These are phyloP conservation scores for Pestalotiopsis sp. DNA, from an alignment of 2,329 filamentous ascomycete species.

Conservation along the genomic window DNA sequence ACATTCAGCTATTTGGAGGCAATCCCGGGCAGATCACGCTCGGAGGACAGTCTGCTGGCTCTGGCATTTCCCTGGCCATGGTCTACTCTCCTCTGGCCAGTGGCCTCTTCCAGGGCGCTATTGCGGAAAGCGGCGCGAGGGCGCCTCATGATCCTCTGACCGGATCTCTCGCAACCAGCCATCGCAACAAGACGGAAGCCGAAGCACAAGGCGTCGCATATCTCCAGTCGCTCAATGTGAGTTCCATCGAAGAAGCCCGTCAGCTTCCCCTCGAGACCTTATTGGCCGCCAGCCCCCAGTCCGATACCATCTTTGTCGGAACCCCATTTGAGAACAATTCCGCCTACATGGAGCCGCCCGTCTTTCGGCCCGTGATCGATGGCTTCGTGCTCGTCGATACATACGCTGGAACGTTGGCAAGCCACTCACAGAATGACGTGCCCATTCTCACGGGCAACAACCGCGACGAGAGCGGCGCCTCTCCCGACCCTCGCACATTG, in stretches of 20 bases:
- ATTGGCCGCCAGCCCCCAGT: conserved; percentile 17
- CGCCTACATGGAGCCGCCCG: conserved; percentile 22
- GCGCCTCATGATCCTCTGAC: conserved; percentile 30
- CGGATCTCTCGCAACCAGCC: conserved; percentile 26
- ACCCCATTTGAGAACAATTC: conserved; percentile 26
- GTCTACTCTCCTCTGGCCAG: conserved; percentile 28
- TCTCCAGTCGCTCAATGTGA: conserved; percentile 22
- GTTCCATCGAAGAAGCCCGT: conserved; percentile 22
- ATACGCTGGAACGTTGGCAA: conserved; percentile 22
- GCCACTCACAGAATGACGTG: conserved; percentile 21
- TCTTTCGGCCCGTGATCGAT: conserved; percentile 31
- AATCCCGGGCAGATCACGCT: conserved; percentile 21
- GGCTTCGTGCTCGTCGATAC: conserved; percentile 29
- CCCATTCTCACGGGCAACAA: conserved; percentile 34
- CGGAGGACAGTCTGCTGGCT: conserved; percentile 17
- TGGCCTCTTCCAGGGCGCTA: conserved; percentile 28
- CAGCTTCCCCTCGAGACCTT: conserved; percentile 19
- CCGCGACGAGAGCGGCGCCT: conserved; percentile 27
- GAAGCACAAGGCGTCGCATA: conserved; percentile 19
- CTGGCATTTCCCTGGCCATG: conserved; percentile 23
- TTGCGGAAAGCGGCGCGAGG: conserved; percentile 34
- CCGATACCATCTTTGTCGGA: conserved; percentile 25
- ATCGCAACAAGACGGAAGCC: conserved; percentile 26
- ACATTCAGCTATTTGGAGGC: conserved; percentile 21
- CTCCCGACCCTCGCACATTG: conserved; percentile 8